Conservation (phyloP, 2,329 filamentous ascomycete species). For the Exophiala alcalophila region DNA sequence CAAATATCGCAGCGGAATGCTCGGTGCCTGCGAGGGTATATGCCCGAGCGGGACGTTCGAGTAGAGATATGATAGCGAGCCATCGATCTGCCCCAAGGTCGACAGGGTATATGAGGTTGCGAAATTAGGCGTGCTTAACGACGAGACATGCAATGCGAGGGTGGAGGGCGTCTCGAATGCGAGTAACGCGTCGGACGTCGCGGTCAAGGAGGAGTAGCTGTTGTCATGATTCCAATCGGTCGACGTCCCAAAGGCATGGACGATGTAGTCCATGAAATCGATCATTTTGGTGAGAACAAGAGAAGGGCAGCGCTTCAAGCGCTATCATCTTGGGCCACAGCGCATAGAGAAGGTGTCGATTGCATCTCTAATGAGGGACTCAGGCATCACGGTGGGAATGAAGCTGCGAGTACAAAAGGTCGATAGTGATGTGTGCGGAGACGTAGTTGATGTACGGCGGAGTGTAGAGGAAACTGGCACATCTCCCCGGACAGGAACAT, state of each 20-base stretch:
- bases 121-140: slow-evolving; percentile 87
- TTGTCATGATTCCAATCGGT: slow-evolving; percentile 90
- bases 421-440: no score
- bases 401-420: no score
- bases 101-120: slow-evolving; percentile 91
- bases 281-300: slow-evolving; percentile 60
- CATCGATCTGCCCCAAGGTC: slow-evolving; percentile 86
- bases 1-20: slow-evolving; percentile 72
- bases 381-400: no score
- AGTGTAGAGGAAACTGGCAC: no score
- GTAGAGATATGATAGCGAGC: slow-evolving; percentile 95
- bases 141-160: slow-evolving; percentile 81
- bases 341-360: no score
- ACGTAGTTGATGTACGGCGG: no score
- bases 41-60: slow-evolving; percentile 75
- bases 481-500: no score
- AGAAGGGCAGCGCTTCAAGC: no score
- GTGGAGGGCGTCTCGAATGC: slow-evolving; percentile 85
- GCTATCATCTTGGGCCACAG: no score
- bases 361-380: no score
- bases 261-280: slow-evolving; percentile 96
- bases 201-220: slow-evolving; percentile 82
- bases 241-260: slow-evolving; percentile 81
- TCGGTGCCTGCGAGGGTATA: slow-evolving; percentile 64
- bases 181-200: slow-evolving; percentile 78